Base-by-base conservation (phyloP, 73 alveolate species). In the Tetrahymena malaccensis region DNA sequence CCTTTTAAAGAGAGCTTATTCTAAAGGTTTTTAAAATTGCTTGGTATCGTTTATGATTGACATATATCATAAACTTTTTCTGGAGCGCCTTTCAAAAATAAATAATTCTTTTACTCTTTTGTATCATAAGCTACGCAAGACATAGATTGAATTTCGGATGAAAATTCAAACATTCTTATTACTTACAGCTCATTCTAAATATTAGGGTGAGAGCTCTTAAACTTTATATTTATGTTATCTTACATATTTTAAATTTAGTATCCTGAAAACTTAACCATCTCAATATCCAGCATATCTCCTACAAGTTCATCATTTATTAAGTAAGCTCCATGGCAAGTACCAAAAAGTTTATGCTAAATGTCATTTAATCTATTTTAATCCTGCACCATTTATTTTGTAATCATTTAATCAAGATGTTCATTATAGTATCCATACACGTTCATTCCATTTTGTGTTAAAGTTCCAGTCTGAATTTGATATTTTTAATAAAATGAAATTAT, bases 11-110 rank as follows among this genome's bases (percentile, higher is more conserved):
- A 94, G 44, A 85, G 43, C 35, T 27, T 40, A 43, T 95, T 85
- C 34, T 70, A 33, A 12, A 70, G 43, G 89, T 27, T 43, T 95
- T 94, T 13, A 55, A 35, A 31, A 40, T 89, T 33, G 93, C 33
- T 84, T 95, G 94, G 43, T 25, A 85, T 89, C 56, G 85, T 50
- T 55, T 31, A 22, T 44, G 85, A 11, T 16, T 43, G 19, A 94
- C 85, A 33, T 25, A 85, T 21, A 43, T 37, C 85, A 40, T 12
- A 21, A 85, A 55, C 89, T 43, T 27, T 93, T 31, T 95, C 97
- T 19, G 97, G 95, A 50, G 97, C 93, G 34, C 97, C 97, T n/a
- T 95, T 95, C 19, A 84, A 43, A 85, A 85, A 89, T 27, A 95
- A 95, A 95, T 95, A 95, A 34, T 50, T 17, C 56, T 95, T 85